Conservation (phyloP, 208 protist species). For the Balamuthia mandrillaris region DNA sequence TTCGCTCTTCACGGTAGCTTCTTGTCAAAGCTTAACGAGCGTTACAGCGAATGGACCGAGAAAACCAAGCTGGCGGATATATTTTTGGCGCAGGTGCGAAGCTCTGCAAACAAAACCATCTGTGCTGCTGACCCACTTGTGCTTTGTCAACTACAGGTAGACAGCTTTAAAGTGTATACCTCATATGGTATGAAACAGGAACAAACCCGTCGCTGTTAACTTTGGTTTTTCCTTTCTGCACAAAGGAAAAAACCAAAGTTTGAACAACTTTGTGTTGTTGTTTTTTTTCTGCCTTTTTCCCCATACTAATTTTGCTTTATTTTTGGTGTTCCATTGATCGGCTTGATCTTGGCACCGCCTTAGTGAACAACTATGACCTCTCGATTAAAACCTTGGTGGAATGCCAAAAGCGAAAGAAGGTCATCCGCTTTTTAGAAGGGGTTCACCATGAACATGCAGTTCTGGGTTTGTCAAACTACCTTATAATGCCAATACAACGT, state of each 20-base stretch:
- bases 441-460: background rate
- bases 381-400: background rate
- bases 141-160: background rate
- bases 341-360: background rate
- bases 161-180: background rate
- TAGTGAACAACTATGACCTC: slow-evolving; percentile 22
- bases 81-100: background rate
- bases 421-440: background rate
- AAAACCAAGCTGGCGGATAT: too few relatives aligned
- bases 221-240: background rate
- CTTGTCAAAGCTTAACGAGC: too few relatives aligned
- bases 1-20: background rate
- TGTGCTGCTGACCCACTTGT: background rate
- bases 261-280: too few relatives aligned
- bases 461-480: background rate
- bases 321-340: background rate
- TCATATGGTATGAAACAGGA: background rate
- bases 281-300: too few relatives aligned
- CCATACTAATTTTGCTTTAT: too few relatives aligned
- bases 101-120: too few relatives aligned
- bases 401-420: slow-evolving; percentile 16
- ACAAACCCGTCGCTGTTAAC: background rate
- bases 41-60: too few relatives aligned
- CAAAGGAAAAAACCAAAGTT: too few relatives aligned
- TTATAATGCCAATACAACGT: background rate